Evolutionary conservation across 106 monocot species (phyloP), one percentile per base, ranked within the genome.

Genomic region (Dioscorea dumetorum): DNA sequence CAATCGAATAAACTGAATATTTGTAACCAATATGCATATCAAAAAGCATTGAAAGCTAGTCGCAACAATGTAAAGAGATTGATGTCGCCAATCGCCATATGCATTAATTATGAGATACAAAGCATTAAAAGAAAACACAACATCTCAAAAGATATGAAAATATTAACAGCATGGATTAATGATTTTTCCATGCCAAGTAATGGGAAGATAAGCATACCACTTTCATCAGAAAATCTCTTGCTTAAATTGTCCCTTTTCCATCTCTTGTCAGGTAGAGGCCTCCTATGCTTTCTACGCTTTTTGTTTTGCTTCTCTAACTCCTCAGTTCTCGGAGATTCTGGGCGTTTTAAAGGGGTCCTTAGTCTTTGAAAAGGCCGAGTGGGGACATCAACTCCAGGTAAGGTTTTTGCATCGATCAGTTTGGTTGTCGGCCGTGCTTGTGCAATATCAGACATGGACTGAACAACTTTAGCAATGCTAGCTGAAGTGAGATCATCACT

Each of bases 261-360:
- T 73, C 81, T 92, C 77, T 85, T 99, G 53, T 66, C 78, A 21
- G 97, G 97, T 50, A 87, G 77, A 49, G 97, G 92, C 60, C 92
- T 82, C 57, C 79, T 84, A 49, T 53, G 70, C 76, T 79, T 83
- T 64, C 58, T 71, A 33, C 57, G 53, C 63, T 79, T 80, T 67
- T 72, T 70, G 64, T 62, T 80, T 62, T 81, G 81, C 70, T 77
- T 83, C 60, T 73, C 81, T 22, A 33, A 50, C 16, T 81, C 72
- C n/a, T 79, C 76, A 58, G 50, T 49, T 24, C 33, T 69, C 32
- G 70, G 80, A 73, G 79, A 75, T 18, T 24, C 64, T 22, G 83
- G 62, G 64, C 49, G 60, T 68, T 85, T 89, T 28, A 81, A 31
- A 51, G 87, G 89, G 35, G 64, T 74, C 77, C 74, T 79, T 50